Evolutionary conservation across 495 filamentous ascomycete species (phyloP), one percentile per base, ranked within the genome.

Genomic region (Aspergillus biplanus): DNA sequence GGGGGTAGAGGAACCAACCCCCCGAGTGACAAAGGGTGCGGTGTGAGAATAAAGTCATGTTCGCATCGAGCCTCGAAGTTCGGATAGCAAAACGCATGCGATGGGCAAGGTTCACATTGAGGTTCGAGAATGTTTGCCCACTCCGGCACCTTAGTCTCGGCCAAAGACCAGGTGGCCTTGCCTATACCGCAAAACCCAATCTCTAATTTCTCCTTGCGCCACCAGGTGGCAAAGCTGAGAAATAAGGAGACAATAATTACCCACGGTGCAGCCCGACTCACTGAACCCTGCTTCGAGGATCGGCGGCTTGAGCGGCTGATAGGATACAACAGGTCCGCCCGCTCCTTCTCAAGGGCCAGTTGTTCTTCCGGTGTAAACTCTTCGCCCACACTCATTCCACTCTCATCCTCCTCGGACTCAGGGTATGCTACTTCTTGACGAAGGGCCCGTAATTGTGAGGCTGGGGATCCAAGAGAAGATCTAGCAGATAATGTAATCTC

Each of bases 161-260:
- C 69, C 49, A 85, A 61, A 5, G 80, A 81, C 73, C 80, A 80
- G 33, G 83, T 85, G 39, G 86, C 79, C 62, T 86, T 83, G 16
- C 93, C 95, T 65, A 95, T 86, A 27, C 93, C 94, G 73, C 95
- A 99, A 73, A 94, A 99, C 32, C 95, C 95, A 47, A 97, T 92
- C 42, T 91, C 91, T 12, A 96, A 76, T 82, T 98, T 97, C 74
- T 99, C 96, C 62, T 93, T 90, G 55, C 96, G 84, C 84, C 92
- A 98, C 86, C 92, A 94, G 44, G 83, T 82, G 31, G 82, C 90
- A 63, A 95, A 92, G 5, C 90, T 87, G 31, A 81, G 82, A 32
- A 96, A 64, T 5, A 96, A 73, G 0, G 87, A 85, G 0, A 89
- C 64, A 13, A 90, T 65, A 6, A 96, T 82, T 12, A 90, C 77